A percentile compares a stretch with the other conserved stretches of the same genome.
These are phyloP conservation scores for Trypanosoma avium DNA, from an alignment of 208 protist genomes.

Conservation along the genomic window DNA sequence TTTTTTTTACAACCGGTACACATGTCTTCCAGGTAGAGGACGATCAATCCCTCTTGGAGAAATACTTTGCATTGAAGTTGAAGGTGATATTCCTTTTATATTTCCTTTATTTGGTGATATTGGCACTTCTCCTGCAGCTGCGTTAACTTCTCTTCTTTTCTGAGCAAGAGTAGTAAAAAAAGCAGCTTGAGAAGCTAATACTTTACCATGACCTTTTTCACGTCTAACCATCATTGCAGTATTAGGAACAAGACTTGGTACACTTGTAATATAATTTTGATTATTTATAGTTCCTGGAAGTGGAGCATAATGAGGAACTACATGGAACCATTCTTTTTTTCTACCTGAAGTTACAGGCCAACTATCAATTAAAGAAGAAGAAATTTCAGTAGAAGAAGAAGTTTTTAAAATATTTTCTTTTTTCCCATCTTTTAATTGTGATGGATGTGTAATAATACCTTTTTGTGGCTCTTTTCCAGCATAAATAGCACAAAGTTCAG, in stretches of 20 bases:
- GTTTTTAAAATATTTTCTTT: too few species aligned
- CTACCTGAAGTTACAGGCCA: conserved; percentile 20
- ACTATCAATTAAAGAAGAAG: too few species aligned
- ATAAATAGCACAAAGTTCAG: conserved; percentile 27
- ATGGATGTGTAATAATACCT: conserved; percentile 15
- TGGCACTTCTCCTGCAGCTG: not conserved
- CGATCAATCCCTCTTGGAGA: not conserved
- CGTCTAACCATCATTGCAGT: conserved; percentile 32
- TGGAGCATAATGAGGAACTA: conserved; percentile 71
- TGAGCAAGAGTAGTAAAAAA: conserved; percentile 37
- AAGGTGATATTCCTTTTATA: not conserved
- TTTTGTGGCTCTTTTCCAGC: conserved; percentile 21
- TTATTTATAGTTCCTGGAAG: conserved; percentile 72
- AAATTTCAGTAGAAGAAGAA: too few species aligned
- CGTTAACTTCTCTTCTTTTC: not conserved
- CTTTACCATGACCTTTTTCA: conserved; percentile 30
- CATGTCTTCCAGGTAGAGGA: conserved; percentile 19
- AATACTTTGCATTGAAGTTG: not conserved
- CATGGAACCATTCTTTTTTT: conserved; percentile 64
- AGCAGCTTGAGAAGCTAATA: conserved; percentile 44
- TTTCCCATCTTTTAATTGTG: not conserved
- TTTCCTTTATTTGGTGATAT: not conserved
- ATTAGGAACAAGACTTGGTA: conserved; percentile 45
- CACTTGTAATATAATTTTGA: conserved; percentile 20
- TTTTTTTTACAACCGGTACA: conserved; percentile 1